Percentiles rank a stretch among this genome's conserved stretches.
Evolutionary conservation across 148 eudicot species (phyloP).

Genomic region (Heliamphora exappendiculata): DNA sequence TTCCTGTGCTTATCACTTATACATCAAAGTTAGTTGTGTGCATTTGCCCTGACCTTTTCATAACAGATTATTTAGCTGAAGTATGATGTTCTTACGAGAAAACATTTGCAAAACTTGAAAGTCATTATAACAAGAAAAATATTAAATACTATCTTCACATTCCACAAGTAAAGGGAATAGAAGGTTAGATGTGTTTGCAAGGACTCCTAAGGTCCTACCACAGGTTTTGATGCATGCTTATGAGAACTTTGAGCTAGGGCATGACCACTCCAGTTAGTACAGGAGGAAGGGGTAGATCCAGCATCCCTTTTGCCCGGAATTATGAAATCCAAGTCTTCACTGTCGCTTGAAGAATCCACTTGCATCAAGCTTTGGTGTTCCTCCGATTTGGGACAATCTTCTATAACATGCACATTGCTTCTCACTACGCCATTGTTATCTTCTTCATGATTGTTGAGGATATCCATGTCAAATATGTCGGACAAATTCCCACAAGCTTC

Average conservation of each 20-base stretch:
- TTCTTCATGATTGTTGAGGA: constrained; percentile 22
- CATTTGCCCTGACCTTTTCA: background rate
- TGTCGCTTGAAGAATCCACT: constrained; percentile 68
- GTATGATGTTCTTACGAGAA: background rate
- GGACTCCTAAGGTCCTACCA: constrained; percentile 36
- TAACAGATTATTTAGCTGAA: background rate
- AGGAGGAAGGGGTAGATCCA: constrained; percentile 22
- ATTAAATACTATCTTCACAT: background rate
- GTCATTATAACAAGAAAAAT: background rate
- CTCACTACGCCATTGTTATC: constrained; percentile 18
- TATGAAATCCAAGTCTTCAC: constrained; percentile 37
- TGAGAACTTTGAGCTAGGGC: constrained; percentile 8
- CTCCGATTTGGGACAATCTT: constrained; percentile 41
- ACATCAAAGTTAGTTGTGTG: background rate
- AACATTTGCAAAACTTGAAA: background rate
- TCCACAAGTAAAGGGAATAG: background rate
- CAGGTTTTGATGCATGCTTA: constrained; percentile 21
- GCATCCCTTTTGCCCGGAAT: constrained; percentile 16
- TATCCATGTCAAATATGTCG: constrained; percentile 48
- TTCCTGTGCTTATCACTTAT: background rate
- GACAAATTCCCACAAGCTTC: constrained; percentile 77
- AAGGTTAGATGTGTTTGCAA: background rate
- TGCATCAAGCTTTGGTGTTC: constrained; percentile 31
- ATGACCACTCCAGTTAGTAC: constrained; percentile 12
- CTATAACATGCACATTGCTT: constrained; percentile 29